Evolutionary conservation across 2,329 filamentous ascomycete species (phyloP).

Genomic region (Erysiphe pulchra): DNA sequence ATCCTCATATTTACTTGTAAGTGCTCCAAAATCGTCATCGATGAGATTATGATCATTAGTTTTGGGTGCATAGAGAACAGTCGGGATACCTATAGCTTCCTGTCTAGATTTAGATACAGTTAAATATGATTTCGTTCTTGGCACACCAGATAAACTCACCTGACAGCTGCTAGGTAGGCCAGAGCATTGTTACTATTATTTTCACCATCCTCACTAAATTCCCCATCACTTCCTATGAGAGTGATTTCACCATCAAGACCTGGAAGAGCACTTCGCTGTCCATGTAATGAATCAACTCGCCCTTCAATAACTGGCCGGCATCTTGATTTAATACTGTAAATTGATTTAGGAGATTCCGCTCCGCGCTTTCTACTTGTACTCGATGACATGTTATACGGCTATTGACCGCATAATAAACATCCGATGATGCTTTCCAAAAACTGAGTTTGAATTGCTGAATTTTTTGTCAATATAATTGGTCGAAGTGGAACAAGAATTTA

Average conservation of each 20-base stretch:
- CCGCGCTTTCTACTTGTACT: background rate
- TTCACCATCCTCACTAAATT: conserved; percentile 24
- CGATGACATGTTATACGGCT: background rate
- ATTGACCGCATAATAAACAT: too few relatives aligned
- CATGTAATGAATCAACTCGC: conserved; percentile 35
- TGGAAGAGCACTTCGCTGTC: conserved; percentile 47
- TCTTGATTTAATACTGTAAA: conserved; percentile 7
- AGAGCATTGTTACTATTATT: conserved; percentile 38
- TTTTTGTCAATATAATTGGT: too few relatives aligned
- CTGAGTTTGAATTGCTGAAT: too few relatives aligned
- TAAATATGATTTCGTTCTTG: background rate
- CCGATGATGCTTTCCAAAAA: too few relatives aligned
- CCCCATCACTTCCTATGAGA: conserved; percentile 19
- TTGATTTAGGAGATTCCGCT: background rate
- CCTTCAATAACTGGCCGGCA: conserved; percentile 6
- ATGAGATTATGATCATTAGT: conserved; percentile 20
- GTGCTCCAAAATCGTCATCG: background rate
- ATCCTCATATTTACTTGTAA: conserved; percentile 40
- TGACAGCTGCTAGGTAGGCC: conserved; percentile 43
- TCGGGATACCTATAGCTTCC: conserved; percentile 50
- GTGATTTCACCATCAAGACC: conserved; percentile 23
- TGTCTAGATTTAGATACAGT: conserved; percentile 23
- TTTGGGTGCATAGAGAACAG: conserved; percentile 37
- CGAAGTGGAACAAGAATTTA: too few relatives aligned
- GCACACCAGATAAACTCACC: conserved; percentile 22